A percentile compares a stretch with the other conserved stretches of the same genome.
Conservation (phyloP, 164 flowering plant species). For the Sedum album region DNA sequence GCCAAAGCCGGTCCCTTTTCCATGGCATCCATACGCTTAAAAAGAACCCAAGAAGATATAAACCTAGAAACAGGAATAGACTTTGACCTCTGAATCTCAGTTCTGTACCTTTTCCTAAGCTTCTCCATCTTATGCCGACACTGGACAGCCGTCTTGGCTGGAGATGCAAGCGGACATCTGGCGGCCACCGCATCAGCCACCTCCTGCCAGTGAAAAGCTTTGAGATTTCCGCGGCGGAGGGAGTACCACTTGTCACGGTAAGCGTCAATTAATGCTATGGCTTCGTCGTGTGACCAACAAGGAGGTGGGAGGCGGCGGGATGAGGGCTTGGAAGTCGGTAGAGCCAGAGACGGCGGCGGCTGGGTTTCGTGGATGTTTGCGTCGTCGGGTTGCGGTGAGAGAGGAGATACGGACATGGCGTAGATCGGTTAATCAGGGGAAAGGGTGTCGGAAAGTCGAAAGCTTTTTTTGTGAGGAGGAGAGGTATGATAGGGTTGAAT, state of each 20-base stretch:
- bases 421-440: neutral
- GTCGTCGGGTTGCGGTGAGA: neutral
- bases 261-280: constrained; percentile 56
- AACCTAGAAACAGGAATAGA: constrained; percentile 5
- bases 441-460: constrained; percentile 12
- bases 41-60: constrained; percentile 48
- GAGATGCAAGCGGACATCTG: constrained; percentile 52
- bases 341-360: neutral
- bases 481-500: neutral
- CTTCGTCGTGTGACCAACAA: constrained; percentile 79
- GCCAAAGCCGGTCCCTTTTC: constrained; percentile 53
- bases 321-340: neutral
- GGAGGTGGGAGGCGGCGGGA: constrained; percentile 25
- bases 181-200: constrained; percentile 62
- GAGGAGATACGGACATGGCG: neutral
- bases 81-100: constrained; percentile 37
- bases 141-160: constrained; percentile 63
- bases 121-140: constrained; percentile 99
- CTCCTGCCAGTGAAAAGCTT: constrained; percentile 80
- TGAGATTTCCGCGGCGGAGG: constrained; percentile 62
- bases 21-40: constrained; percentile 51
- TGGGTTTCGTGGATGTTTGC: neutral
- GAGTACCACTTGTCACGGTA: constrained; percentile 87
- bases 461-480: neutral
- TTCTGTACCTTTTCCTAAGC: constrained; percentile 74